Percentiles rank a stretch among this genome's conserved stretches.
Conservation (phyloP, 345 rosid species). For the Theobroma cacao region DNA sequence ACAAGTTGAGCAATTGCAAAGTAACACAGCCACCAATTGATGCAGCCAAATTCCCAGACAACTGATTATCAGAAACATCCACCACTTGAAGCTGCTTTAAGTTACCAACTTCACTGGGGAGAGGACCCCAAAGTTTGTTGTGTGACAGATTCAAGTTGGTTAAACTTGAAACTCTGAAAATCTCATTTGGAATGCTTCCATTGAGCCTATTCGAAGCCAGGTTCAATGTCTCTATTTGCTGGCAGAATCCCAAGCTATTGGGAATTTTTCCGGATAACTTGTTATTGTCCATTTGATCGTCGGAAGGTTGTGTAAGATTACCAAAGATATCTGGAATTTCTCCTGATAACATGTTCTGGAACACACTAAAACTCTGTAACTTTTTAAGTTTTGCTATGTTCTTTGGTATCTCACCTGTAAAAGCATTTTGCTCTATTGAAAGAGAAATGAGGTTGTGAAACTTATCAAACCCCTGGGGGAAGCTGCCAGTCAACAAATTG, state of each 20-base stretch:
- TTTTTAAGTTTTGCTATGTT: not conserved
- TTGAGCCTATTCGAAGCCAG: slow-evolving; percentile 15
- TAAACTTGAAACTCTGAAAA: not conserved
- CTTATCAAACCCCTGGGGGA: slow-evolving; percentile 11
- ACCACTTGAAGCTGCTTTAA: slow-evolving; percentile 1
- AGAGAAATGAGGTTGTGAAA: slow-evolving; percentile 7
- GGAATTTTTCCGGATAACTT: slow-evolving; percentile 11
- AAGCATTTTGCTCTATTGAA: not conserved
- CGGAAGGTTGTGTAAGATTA: not conserved
- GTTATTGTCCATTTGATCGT: not conserved
- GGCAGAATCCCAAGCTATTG: not conserved
- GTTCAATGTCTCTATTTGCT: not conserved
- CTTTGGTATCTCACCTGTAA: slow-evolving; percentile 6
- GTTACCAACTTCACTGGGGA: slow-evolving; percentile 10
- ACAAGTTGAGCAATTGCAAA: not conserved
- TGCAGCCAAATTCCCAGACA: slow-evolving; percentile 7
- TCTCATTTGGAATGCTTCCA: slow-evolving; percentile 9
- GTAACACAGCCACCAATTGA: slow-evolving; percentile 7
- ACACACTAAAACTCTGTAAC: not conserved
- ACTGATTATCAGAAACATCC: not conserved
- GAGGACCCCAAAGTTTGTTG: slow-evolving; percentile 4
- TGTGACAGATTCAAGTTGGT: not conserved
- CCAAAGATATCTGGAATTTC: slow-evolving; percentile 10
- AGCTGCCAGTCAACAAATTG: slow-evolving; percentile 1
- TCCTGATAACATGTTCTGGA: not conserved